phyloP scores from a whole-genome alignment of 2,329 filamentous ascomycete genomes.

The Cercospora citrullina region DNA sequence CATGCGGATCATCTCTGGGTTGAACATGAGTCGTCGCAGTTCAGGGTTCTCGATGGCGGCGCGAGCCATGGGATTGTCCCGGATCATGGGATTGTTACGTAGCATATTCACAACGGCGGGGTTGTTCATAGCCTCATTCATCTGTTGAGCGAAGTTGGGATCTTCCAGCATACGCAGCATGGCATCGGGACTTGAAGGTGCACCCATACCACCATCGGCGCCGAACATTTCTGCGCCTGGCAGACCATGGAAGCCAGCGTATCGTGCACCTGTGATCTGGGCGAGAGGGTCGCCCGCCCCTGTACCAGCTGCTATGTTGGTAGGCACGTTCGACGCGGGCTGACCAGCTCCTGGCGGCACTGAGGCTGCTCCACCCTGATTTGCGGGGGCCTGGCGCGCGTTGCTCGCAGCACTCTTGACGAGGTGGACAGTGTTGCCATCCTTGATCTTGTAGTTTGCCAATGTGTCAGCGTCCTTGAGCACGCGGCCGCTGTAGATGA shows the following conservation, averaged over 20 bases:
- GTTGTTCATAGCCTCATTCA: conserved; percentile 95
- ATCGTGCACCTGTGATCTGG: conserved; percentile 86
- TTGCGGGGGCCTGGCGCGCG: conserved; percentile 58
- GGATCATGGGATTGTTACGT: conserved; percentile 65
- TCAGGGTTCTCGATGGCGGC: conserved; percentile 85
- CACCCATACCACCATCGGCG: conserved; percentile 92
- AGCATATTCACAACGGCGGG: conserved; percentile 90
- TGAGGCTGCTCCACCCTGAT: conserved; percentile 47
- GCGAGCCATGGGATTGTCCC: conserved; percentile 83
- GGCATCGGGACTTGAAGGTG: conserved; percentile 76
- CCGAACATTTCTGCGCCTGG: conserved; percentile 88
- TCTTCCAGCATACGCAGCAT: conserved; percentile 85
- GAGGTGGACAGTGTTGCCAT: conserved; percentile 91
- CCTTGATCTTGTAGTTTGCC: conserved; percentile 87
- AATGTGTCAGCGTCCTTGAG: conserved; percentile 92
- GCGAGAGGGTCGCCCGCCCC: conserved; percentile 85
- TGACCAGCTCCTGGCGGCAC: conserved; percentile 45
- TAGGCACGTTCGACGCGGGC: conserved; percentile 63
- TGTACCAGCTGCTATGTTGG: conserved; percentile 76
- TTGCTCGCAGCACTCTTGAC: conserved; percentile 97
- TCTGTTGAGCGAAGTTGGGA: conserved; percentile 78
- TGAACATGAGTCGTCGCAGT: conserved; percentile 89
- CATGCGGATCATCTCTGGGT: conserved; percentile 78
- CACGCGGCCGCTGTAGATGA: conserved; percentile 96
- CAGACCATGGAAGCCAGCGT: conserved; percentile 86